These are phyloP conservation scores for Xylaria sp. DNA, from an alignment of 2,329 filamentous ascomycete genomes.

Conservation along the genomic window DNA sequence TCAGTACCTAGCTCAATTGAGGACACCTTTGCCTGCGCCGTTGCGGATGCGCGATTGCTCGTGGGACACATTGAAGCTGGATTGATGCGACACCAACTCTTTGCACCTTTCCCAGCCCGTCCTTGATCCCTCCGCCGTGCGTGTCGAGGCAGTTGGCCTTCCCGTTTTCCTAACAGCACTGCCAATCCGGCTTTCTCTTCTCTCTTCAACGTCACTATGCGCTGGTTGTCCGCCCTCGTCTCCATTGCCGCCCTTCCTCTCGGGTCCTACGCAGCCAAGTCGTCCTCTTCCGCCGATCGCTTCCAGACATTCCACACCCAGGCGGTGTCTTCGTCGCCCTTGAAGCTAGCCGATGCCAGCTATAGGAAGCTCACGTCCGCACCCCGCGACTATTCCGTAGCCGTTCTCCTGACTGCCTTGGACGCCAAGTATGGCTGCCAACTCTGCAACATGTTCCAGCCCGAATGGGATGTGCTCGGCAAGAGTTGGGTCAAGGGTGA, in stretches of 20 bases:
- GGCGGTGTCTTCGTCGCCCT: slow-evolving; percentile 65
- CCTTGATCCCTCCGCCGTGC: slow-evolving; percentile 20
- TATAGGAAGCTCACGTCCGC: slow-evolving; percentile 77
- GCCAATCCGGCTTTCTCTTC: slow-evolving; percentile 22
- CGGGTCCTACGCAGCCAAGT: slow-evolving; percentile 67
- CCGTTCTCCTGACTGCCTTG: slow-evolving; percentile 84
- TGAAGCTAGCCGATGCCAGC: slow-evolving; percentile 77
- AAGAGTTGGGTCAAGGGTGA: slow-evolving; percentile 89
- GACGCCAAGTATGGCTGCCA: slow-evolving; percentile 83
- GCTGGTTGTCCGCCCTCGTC: slow-evolving; percentile 67
- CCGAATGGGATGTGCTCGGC: slow-evolving; percentile 87
- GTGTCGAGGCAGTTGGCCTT: slow-evolving; percentile 9
- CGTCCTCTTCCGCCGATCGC: slow-evolving; percentile 59
- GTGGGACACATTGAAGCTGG: slow-evolving; percentile 2
- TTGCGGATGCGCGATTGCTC: too few species aligned
- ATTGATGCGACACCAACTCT: slow-evolving; percentile 6
- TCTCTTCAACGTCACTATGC: slow-evolving; percentile 62
- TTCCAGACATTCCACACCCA: slow-evolving; percentile 76
- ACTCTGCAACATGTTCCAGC: slow-evolving; percentile 88
- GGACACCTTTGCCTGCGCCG: slow-evolving; percentile 30
- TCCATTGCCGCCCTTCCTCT: slow-evolving; percentile 63
- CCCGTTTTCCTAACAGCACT: slow-evolving; percentile 4
- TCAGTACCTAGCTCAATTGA: slow-evolving; percentile 15
- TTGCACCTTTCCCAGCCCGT: neutral
- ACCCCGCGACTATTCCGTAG: slow-evolving; percentile 83